A percentile compares a stretch with the other conserved stretches of the same genome.
These are phyloP conservation scores for Populus trichocarpa DNA, from an alignment of 441 rosid species.

Conservation along the genomic window DNA sequence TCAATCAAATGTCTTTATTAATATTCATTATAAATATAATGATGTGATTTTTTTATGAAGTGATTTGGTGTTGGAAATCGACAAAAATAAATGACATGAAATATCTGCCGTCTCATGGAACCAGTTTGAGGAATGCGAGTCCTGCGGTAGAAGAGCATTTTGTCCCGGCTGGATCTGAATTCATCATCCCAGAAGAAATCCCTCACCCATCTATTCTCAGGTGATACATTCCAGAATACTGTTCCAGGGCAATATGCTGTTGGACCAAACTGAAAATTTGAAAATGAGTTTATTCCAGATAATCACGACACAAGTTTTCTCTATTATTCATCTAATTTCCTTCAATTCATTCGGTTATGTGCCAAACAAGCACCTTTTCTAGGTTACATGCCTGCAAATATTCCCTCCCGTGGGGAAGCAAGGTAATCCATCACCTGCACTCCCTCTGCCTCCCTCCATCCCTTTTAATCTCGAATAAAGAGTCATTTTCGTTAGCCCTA, in stretches of 20 bases:
- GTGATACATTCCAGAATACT: not conserved
- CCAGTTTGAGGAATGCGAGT: not conserved
- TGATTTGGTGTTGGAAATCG: too few species aligned
- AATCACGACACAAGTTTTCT: not conserved
- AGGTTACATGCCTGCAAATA: not conserved
- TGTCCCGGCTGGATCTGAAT: not conserved
- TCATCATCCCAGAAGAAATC: slow-evolving; percentile 10
- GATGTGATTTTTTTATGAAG: too few species aligned
- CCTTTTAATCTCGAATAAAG: too few species aligned
- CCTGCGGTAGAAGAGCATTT: not conserved
- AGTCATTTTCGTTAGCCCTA: too few species aligned
- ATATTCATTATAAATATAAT: too few species aligned
- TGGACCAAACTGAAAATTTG: not conserved
- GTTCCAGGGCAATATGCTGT: not conserved
- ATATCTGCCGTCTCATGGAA: not conserved
- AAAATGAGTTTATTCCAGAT: too few species aligned
- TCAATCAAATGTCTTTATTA: too few species aligned
- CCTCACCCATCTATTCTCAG: not conserved
- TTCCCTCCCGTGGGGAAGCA: not conserved
- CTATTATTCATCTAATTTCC: not conserved
- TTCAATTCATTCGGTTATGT: too few species aligned
- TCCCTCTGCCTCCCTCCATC: not conserved
- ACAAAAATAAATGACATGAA: too few species aligned
- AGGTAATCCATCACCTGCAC: not conserved
- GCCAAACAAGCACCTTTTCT: not conserved